Base-by-base conservation (phyloP, 495 filamentous ascomycete species). In the Monascus purpureus region DNA sequence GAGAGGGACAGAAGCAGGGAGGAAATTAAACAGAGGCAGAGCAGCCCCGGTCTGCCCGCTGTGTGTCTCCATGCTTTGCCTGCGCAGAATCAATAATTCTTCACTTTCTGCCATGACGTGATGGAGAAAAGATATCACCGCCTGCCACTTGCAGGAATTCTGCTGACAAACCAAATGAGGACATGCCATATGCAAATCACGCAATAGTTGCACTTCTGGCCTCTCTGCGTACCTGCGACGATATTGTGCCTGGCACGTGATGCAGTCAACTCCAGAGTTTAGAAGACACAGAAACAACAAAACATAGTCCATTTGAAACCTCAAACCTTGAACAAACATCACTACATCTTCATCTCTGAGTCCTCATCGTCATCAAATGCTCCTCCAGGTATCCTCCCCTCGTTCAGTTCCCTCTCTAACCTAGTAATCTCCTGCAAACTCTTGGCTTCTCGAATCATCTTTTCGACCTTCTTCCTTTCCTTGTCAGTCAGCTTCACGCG, bases 391-490 rank as follows among this genome's bases (percentile, higher is more conserved):
- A 95, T 67, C 52, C 80, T 58, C 2, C 90, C 90, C 56, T 96
- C 86, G 36, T 78, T 77, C 33, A 95, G 57, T 51, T 83, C 82
- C 59, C 78, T 81, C 66, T 93, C 84, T 46, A 93, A 46, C 33
- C 74, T 56, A 13, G 79, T 73, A 42, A 93, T 84, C 60, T 90
- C 84, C 47, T 83, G 76, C 49, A 96, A 43, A 47, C 78, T 90
- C 55, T 79, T 82, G 3, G 92, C 90, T 40, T 80, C 75, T 49
- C 68, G 71, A 45, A 93, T 90, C 65, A 82, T 57, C 46, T 72
- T 71, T 58, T 73, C 70, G 7, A 86, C 70, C 9, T 59, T 67
- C 63, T 79, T 77, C 43, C 65, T 63, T 53, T 88, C 81, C 41
- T 67, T 63, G 3, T 70, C 74, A 9, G 80, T 84, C 33, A 84